These are phyloP conservation scores for Ploettnerulaceae sp. DNA, from an alignment of 2,329 filamentous ascomycete species.

Conservation along the genomic window DNA sequence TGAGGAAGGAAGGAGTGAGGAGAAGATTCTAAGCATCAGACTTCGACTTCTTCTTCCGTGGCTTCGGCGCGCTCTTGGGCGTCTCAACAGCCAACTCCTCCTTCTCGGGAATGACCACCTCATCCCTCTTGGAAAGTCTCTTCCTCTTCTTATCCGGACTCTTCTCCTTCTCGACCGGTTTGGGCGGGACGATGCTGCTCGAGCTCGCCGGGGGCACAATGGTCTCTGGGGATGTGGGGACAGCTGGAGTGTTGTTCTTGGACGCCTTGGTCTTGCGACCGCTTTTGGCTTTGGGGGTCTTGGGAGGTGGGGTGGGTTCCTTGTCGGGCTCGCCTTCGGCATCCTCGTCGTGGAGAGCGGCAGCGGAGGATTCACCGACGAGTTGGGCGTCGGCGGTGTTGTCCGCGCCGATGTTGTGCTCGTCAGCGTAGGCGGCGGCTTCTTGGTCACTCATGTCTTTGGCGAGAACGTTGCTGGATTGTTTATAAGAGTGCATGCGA, in stretches of 20 bases:
- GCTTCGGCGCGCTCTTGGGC: constrained; percentile 28
- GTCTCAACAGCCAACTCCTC: constrained; percentile 42
- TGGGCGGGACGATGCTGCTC: constrained; percentile 23
- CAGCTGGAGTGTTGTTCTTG: constrained; percentile 34
- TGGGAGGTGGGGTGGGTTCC: constrained; percentile 42
- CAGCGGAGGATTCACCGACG: constrained; percentile 49
- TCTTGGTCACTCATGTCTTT: constrained; percentile 59
- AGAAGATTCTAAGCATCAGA: constrained; percentile 45
- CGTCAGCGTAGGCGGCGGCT: constrained; percentile 56
- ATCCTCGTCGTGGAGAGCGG: constrained; percentile 27
- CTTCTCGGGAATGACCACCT: constrained; percentile 32
- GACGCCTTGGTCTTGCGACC: constrained; percentile 34
- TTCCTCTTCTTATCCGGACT: constrained; percentile 62
- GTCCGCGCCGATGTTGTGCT: constrained; percentile 50
- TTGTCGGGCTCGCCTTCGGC: constrained; percentile 41
- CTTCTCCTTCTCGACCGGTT: constrained; percentile 26
- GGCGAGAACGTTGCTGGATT: constrained; percentile 48
- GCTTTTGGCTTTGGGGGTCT: constrained; percentile 52
- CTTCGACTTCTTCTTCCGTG: constrained; percentile 41
- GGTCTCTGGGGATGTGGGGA: constrained; percentile 23
- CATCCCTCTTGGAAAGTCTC: constrained; percentile 48
- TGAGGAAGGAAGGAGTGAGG: background rate
- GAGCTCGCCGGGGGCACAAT: constrained; percentile 20
- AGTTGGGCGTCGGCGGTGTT: constrained; percentile 32
- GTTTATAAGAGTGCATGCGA: constrained; percentile 60